These are phyloP conservation scores for Jatropha curcas DNA, from an alignment of 345 rosid species.

Conservation along the genomic window DNA sequence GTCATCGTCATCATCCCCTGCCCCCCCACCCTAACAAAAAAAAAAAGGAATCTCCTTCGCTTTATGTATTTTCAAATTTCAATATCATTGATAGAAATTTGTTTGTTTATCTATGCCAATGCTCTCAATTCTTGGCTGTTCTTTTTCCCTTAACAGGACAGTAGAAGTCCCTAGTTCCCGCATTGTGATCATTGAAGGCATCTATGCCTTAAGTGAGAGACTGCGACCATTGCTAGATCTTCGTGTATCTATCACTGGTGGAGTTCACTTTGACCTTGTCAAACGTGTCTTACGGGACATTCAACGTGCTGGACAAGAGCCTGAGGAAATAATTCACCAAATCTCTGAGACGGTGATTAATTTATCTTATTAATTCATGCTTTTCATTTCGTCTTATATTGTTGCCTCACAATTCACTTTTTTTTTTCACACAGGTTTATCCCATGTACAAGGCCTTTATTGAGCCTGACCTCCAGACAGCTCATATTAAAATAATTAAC, in stretches of 20 bases:
- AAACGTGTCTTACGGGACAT: constrained; percentile 94
- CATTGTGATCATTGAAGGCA: constrained; percentile 93
- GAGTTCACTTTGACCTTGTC: constrained; percentile 97
- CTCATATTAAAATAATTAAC: constrained; percentile 90
- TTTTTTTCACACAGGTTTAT: constrained; percentile 58
- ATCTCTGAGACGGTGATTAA: constrained; percentile 87
- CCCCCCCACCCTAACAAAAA: not conserved
- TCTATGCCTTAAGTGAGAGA: constrained; percentile 88
- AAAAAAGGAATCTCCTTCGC: no score
- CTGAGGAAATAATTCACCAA: constrained; percentile 98
- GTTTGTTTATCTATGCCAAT: constrained; percentile 16
- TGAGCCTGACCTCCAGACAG: constrained; percentile 96
- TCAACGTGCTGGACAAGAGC: constrained; percentile 98
- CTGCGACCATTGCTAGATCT: constrained; percentile 87
- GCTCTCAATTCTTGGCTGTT: constrained; percentile 16
- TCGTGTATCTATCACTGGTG: constrained; percentile 96
- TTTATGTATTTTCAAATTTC: not conserved
- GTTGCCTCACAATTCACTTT: constrained; percentile 9
- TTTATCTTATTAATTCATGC: constrained; percentile 22
- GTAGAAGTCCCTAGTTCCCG: constrained; percentile 91
- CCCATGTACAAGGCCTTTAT: constrained; percentile 99
- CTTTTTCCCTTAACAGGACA: constrained; percentile 52
- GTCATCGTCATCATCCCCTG: not conserved
- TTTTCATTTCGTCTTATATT: constrained; percentile 16
- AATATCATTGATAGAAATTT: not conserved